phyloP scores from a whole-genome alignment of 1,284 basidiomycete genomes.

The Sporisorium iseilematis-ciliati region DNA sequence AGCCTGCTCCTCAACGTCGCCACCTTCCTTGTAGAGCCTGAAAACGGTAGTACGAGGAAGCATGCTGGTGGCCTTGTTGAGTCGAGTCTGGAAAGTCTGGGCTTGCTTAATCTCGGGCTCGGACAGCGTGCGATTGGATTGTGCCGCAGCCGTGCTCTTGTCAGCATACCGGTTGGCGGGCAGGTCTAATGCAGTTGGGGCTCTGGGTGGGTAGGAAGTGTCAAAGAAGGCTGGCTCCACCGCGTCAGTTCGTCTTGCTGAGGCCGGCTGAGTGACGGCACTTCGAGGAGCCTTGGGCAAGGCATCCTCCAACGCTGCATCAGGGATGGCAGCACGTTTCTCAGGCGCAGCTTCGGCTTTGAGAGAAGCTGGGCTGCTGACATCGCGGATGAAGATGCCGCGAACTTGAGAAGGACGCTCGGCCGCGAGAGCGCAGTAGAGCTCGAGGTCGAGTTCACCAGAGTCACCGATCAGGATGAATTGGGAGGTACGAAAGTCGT shows the following conservation, averaged over 20 bases:
- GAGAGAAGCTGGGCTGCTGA: slow-evolving; percentile 31
- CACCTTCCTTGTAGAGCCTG: slow-evolving; percentile 44
- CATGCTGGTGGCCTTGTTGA: slow-evolving; percentile 45
- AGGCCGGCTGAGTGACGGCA: slow-evolving; percentile 26
- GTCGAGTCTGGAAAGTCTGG: slow-evolving; percentile 40
- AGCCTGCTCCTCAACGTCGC: slow-evolving; percentile 40
- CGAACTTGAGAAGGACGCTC: slow-evolving; percentile 58
- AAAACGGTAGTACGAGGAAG: slow-evolving; percentile 51
- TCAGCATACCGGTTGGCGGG: slow-evolving; percentile 21
- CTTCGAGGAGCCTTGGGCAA: slow-evolving; percentile 29
- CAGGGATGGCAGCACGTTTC: not conserved
- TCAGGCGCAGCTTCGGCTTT: not conserved
- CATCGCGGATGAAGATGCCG: slow-evolving; percentile 65
- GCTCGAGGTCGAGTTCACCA: slow-evolving; percentile 66
- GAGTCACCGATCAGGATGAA: slow-evolving; percentile 66
- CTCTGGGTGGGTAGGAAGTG: slow-evolving; percentile 37
- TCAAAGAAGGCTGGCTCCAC: slow-evolving; percentile 30
- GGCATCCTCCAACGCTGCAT: not conserved
- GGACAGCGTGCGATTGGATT: slow-evolving; percentile 17
- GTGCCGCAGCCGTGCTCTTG: slow-evolving; percentile 5
- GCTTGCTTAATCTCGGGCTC: slow-evolving; percentile 42
- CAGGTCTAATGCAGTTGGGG: slow-evolving; percentile 25
- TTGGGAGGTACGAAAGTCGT: slow-evolving; percentile 50
- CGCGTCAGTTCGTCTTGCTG: slow-evolving; percentile 9
- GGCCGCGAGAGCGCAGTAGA: slow-evolving; percentile 61